Evolutionary conservation across 805 yeast species (phyloP).

Genomic region (Candida tammaniensis): DNA sequence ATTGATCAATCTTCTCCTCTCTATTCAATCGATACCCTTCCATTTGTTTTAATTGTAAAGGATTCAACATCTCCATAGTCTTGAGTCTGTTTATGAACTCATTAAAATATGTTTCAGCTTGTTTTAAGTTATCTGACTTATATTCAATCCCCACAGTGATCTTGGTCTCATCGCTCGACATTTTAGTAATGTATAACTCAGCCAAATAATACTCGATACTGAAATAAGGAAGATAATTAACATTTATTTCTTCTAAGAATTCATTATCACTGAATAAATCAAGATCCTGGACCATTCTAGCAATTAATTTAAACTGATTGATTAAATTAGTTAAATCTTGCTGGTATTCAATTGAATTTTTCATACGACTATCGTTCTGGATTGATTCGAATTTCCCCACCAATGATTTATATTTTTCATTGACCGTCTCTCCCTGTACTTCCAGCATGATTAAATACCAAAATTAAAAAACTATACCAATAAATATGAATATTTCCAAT

Average conservation of each 20-base stretch:
- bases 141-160: constrained; percentile 11
- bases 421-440: constrained; percentile 8
- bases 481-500: neutral
- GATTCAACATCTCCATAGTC: constrained; percentile 32
- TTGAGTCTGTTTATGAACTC: constrained; percentile 45
- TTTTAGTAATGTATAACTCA: constrained; percentile 15
- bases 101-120: constrained; percentile 40
- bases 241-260: constrained; percentile 61
- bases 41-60: constrained; percentile 13
- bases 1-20: constrained; percentile 69
- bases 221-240: constrained; percentile 59
- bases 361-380: constrained; percentile 8
- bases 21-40: constrained; percentile 40
- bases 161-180: constrained; percentile 24
- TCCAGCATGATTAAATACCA: neutral
- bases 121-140: constrained; percentile 25
- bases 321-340: constrained; percentile 30
- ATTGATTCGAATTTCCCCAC: neutral
- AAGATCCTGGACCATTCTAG: constrained; percentile 41
- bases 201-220: constrained; percentile 60
- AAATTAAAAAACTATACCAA: neutral
- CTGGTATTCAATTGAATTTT: constrained; percentile 41
- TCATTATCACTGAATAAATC: constrained; percentile 74
- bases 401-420: constrained; percentile 8
- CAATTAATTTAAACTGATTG: constrained; percentile 43